These are phyloP conservation scores for Aureobasidium sp. DNA, from an alignment of 2,329 filamentous ascomycete genomes.

Conservation along the genomic window DNA sequence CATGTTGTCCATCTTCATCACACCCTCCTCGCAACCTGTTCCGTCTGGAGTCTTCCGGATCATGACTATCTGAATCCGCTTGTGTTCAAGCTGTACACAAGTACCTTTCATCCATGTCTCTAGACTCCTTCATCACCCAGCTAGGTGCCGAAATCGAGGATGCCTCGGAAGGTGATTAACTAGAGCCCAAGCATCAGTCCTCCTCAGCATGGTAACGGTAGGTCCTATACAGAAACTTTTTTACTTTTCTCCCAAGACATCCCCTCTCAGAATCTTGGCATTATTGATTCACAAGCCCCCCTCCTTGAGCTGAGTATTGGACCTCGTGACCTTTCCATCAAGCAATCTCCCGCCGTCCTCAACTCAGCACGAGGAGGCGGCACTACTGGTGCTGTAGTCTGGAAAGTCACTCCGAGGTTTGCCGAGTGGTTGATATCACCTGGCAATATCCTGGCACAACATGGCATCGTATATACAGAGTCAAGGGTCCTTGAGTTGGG, in stretches of 20 bases:
- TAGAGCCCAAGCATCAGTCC: not conserved
- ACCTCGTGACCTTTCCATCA: constrained; percentile 64
- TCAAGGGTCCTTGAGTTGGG: constrained; percentile 74
- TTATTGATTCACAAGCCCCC: constrained; percentile 65
- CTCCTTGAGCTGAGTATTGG: constrained; percentile 57
- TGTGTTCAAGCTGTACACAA: not conserved
- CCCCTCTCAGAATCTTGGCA: constrained; percentile 72
- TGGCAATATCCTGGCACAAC: constrained; percentile 55
- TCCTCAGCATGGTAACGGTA: constrained; percentile 17
- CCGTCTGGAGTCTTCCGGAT: not conserved
- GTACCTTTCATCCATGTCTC: not conserved
- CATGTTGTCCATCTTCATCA: not conserved
- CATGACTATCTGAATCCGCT: not conserved
- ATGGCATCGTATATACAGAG: constrained; percentile 44
- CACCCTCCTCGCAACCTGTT: constrained; percentile 7
- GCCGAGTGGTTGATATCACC: constrained; percentile 67
- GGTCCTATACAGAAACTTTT: constrained; percentile 63
- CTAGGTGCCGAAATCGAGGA: constrained; percentile 39
- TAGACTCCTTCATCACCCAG: constrained; percentile 8
- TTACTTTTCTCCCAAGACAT: constrained; percentile 72
- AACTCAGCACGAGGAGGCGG: constrained; percentile 66
- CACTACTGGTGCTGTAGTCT: constrained; percentile 74
- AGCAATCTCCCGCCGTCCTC: constrained; percentile 77
- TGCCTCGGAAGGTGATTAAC: constrained; percentile 17
- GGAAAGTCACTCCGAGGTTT: constrained; percentile 81